These are phyloP conservation scores for Pseudoscleropodium purum DNA, from an alignment of 225 moss, liverwort and hornwort genomes.

Conservation along the genomic window DNA sequence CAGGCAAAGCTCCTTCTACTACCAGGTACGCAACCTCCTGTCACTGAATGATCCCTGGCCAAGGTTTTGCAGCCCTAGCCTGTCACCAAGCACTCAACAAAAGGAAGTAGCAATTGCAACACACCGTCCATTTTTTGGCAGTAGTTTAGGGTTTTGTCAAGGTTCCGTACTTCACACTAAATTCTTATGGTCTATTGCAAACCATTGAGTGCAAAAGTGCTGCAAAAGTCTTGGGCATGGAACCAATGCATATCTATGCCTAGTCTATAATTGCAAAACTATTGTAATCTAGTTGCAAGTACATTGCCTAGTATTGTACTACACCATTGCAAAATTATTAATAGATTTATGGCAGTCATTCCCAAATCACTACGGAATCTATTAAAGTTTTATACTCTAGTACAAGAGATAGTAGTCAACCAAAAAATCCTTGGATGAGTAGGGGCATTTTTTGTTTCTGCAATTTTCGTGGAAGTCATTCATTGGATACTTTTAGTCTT, in stretches of 20 bases:
- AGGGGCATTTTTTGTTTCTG: not conserved
- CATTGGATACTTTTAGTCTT: too few relatives aligned
- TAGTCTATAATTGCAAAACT: not conserved
- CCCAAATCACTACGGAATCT: not conserved
- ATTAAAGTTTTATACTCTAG: rapidly evolving
- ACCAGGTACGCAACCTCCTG: conserved; percentile 24
- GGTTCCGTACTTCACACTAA: not conserved
- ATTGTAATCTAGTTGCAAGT: not conserved
- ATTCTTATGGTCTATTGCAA: not conserved
- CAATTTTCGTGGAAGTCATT: not conserved
- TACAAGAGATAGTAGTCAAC: too few relatives aligned
- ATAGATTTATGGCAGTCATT: not conserved
- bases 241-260: not conserved
- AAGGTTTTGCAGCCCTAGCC: not conserved
- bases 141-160: not conserved
- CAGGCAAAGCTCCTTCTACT: conserved; percentile 89
- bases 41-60: too few relatives aligned
- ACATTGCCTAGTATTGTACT: not conserved
- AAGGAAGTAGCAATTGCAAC: not conserved
- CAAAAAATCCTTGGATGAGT: too few relatives aligned
- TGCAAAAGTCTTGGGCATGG: not conserved
- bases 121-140: not conserved
- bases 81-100: too few relatives aligned
- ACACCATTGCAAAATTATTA: not conserved
- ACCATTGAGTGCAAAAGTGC: not conserved